phyloP scores from a whole-genome alignment of 352 stramenopile genomes.

The Globisporangium nagaii region DNA sequence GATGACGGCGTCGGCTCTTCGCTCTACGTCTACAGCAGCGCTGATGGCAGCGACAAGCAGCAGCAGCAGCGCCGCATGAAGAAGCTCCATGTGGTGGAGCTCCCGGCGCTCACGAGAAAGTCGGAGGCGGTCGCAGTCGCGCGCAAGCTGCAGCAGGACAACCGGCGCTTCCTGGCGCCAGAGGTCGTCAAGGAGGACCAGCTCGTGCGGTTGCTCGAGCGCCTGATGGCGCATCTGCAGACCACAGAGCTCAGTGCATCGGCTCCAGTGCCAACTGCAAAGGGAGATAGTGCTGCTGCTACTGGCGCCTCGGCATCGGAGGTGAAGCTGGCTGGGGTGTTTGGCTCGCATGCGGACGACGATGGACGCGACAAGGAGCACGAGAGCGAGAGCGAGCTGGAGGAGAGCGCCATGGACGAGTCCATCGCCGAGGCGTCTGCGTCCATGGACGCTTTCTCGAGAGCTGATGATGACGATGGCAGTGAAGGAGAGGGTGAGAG shows the following conservation, averaged over 20 bases:
- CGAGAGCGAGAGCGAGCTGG: constrained; percentile 14
- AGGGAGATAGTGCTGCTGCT: not conserved
- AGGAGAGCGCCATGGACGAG: constrained; percentile 35
- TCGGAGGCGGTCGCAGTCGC: constrained; percentile 44
- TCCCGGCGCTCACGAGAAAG: constrained; percentile 44
- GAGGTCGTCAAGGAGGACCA: constrained; percentile 63
- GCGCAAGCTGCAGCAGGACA: constrained; percentile 56
- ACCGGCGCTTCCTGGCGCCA: constrained; percentile 52
- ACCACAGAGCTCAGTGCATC: constrained; percentile 1
- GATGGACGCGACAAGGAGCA: not conserved
- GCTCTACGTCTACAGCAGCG: constrained; percentile 47
- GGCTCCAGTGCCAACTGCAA: not conserved
- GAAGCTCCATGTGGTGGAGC: constrained; percentile 77
- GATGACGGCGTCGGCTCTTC: constrained; percentile 34
- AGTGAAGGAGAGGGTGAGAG: not conserved
- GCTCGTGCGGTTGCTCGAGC: constrained; percentile 53
- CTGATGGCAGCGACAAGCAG: constrained; percentile 1
- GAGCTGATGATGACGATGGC: constrained; percentile 5
- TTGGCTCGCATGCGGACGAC: not conserved
- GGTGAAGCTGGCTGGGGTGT: not conserved
- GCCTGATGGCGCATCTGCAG: constrained; percentile 50
- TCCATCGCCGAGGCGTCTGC: constrained; percentile 31
- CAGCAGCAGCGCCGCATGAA: constrained; percentile 15
- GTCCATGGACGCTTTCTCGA: constrained; percentile 21
- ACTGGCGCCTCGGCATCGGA: not conserved